A percentile compares a stretch with the other conserved stretches of the same genome.
These are phyloP conservation scores for Fraxinus albicans DNA, from an alignment of 305 asterid species.

Conservation along the genomic window DNA sequence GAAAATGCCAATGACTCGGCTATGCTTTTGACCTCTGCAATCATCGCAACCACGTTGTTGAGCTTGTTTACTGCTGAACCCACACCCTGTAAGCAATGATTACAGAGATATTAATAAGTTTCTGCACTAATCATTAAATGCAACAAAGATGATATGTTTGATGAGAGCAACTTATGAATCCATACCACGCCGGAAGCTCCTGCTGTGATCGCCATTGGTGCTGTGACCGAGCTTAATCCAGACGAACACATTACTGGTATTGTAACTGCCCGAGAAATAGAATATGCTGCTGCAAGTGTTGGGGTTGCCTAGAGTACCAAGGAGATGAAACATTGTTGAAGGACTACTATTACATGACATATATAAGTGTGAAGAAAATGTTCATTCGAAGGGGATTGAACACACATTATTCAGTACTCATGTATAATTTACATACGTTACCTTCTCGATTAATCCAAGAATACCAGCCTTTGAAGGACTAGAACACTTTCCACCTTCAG, in stretches of 20 bases:
- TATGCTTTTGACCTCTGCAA: constrained; percentile 75
- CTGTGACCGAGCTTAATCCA: constrained; percentile 82
- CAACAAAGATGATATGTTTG: not conserved
- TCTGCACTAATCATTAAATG: not conserved
- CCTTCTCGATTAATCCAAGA: constrained; percentile 93
- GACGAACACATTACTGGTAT: constrained; percentile 89
- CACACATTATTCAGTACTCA: not conserved
- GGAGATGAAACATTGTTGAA: not conserved
- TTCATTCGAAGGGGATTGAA: not conserved
- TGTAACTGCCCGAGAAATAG: constrained; percentile 75
- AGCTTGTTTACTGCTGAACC: constrained; percentile 93
- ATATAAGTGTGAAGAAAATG: not conserved
- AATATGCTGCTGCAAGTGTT: constrained; percentile 85
- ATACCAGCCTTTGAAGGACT: constrained; percentile 74
- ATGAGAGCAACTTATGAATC: not conserved
- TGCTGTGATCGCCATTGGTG: constrained; percentile 90
- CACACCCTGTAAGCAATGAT: constrained; percentile 52
- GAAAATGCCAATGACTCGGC: constrained; percentile 54
- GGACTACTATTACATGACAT: not conserved
- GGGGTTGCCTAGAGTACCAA: constrained; percentile 63
- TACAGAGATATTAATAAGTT: constrained; percentile 5
- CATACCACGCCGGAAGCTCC: constrained; percentile 93
- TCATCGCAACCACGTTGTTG: constrained; percentile 83
- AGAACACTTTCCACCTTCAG: constrained; percentile 86
- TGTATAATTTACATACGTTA: not conserved